Conservation (phyloP, 208 protist species). For the Crithidia brevicula region DNA sequence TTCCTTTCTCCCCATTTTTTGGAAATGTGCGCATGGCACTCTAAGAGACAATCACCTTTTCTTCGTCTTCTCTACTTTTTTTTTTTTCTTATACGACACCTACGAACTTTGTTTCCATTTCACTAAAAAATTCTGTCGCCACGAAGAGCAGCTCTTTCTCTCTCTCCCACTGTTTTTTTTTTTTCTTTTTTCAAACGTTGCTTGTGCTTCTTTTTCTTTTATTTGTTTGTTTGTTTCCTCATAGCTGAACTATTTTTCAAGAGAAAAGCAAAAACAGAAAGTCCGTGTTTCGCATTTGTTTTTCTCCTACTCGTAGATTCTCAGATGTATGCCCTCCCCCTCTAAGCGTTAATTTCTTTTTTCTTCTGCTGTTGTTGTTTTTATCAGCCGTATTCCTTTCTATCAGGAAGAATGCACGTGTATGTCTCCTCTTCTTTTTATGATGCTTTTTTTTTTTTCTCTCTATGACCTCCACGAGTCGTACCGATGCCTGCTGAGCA, state of each 20-base stretch:
- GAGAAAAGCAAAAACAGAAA: neutral
- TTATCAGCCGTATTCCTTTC: conserved; percentile 9
- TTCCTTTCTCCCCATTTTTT: neutral
- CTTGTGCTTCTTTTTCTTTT: neutral
- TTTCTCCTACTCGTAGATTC: neutral
- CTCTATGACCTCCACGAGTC: too few species aligned
- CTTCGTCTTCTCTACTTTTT: neutral
- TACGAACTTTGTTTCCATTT: neutral
- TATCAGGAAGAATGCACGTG: neutral
- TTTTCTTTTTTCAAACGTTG: neutral
- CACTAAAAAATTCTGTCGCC: too few species aligned
- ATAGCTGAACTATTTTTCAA: neutral
- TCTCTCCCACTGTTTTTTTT: neutral
- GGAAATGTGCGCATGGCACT: too few species aligned
- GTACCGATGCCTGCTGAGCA: too few species aligned
- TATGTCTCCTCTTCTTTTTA: neutral
- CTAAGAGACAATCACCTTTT: too few species aligned
- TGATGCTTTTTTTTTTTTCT: too few species aligned
- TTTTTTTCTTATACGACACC: neutral
- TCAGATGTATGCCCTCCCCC: too few species aligned
- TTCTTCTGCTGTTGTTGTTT: neutral
- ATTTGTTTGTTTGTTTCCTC: conserved; percentile 1
- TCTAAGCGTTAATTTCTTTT: neutral
- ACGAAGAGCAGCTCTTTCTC: neutral
- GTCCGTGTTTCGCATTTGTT: neutral